phyloP scores from a whole-genome alignment of 164 flowering plant genomes.

The Tinospora cordifolia region DNA sequence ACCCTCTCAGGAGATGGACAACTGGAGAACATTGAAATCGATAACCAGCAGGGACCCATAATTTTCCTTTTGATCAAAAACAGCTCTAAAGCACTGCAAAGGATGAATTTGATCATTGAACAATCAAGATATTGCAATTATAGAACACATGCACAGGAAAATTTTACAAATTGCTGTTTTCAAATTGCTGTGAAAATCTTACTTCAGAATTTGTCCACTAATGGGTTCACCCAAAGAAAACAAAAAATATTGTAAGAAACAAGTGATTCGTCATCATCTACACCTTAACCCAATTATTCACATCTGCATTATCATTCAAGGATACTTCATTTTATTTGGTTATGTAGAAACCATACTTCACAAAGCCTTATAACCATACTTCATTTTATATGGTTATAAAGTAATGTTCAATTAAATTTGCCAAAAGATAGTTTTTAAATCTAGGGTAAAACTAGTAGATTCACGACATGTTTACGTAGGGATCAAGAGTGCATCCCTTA shows the following conservation, averaged over 20 bases:
- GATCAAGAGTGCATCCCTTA: no score
- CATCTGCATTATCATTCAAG: not conserved
- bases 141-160: no score
- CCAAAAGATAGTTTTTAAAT: no score
- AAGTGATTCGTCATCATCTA: not conserved
- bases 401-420: no score
- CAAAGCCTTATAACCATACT: no score
- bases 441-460: no score
- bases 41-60: constrained; percentile 91
- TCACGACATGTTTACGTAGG: no score
- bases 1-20: constrained; percentile 58
- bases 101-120: not conserved
- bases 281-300: not conserved
- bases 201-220: not conserved
- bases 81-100: constrained; percentile 85
- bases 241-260: not conserved
- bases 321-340: no score
- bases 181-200: not conserved
- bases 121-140: not conserved
- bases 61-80: constrained; percentile 86
- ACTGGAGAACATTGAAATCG: constrained; percentile 58
- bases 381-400: no score
- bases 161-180: no score
- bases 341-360: no score
- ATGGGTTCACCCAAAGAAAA: not conserved